Conservation (phyloP, 495 filamentous ascomycete species). For the Lophium mytilinum region DNA sequence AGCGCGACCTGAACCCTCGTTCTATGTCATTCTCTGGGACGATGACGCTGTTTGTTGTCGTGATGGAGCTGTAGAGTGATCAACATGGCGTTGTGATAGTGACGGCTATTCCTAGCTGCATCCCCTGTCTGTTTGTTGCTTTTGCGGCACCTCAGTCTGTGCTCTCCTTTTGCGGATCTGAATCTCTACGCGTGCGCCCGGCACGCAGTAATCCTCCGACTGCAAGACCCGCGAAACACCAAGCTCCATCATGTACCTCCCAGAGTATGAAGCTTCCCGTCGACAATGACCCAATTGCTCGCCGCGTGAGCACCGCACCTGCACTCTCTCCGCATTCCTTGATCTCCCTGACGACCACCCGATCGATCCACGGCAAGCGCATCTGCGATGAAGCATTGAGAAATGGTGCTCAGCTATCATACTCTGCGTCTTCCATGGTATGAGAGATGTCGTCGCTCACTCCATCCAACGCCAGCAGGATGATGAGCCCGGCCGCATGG, state of each 20-base stretch:
- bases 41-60: no score
- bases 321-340: constrained; percentile 10
- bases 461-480: constrained; percentile 39
- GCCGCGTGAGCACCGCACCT: not conserved
- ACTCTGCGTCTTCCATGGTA: constrained; percentile 22
- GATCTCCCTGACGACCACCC: constrained; percentile 13
- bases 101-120: no score
- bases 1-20: no score
- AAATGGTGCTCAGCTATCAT: constrained; percentile 14
- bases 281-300: not conserved
- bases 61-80: no score
- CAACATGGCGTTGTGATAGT: no score
- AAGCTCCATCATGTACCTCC: not conserved
- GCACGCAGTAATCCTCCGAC: not conserved
- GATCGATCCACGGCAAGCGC: constrained; percentile 11
- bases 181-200: not conserved
- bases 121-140: not conserved
- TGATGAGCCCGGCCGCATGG: constrained; percentile 35
- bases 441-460: constrained; percentile 29
- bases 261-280: not conserved
- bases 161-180: not conserved
- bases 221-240: not conserved
- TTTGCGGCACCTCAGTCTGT: not conserved
- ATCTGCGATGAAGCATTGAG: constrained; percentile 23
- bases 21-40: no score